Base-by-base conservation (phyloP, 495 filamentous ascomycete genomes). In the Aspergillus diversus region DNA sequence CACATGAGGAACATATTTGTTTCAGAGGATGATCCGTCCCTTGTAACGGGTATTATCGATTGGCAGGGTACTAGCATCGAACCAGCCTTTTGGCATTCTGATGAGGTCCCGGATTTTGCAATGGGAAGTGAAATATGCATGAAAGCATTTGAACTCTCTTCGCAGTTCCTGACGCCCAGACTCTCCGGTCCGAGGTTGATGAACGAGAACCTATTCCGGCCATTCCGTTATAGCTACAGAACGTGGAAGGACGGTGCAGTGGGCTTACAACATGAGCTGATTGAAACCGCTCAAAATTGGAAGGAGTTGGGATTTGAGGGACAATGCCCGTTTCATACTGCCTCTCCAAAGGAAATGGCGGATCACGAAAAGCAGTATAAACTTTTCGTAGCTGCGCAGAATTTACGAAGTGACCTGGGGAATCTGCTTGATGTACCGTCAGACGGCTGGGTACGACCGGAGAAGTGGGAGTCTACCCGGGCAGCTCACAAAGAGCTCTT, bases 1-100 rank as follows among this genome's bases (percentile, higher is more conserved):
- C 67, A 79, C 54, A 77, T 74, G 68, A 64, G 76, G 52, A 79
- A 81, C 50, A 77, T 80, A 50, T 80, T 75, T 64, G 76, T 81
- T 32, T 80, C 76, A 37, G 71, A 75, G 43, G 68, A 77, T 31
- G 71, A 80, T 53, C 76, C 77, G 33, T 69, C 72, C 32, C 34
- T 69, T 12, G 69, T 80, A n/a, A 78, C 74, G 3, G 65, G 65
- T 32, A 71, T 80, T 52, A 75, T 80, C 50, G 74, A 80, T 58
- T 81, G 74, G 77, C 73, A 81, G 63, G 74, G 75, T 9, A 50
- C 70, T 12, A 72, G 70, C 57, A 72, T 80, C 54, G 73, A 77
- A 53, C 78, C 74, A 27, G 68, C 76, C 3, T 80, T 79, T 56
- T 70, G 69, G 68, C 76, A 78, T 65, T 60, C 72, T 61, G 69